A percentile compares a stretch with the other conserved stretches of the same genome.
Conservation (phyloP, 345 rosid genomes). For the Nasturtium officinale region DNA sequence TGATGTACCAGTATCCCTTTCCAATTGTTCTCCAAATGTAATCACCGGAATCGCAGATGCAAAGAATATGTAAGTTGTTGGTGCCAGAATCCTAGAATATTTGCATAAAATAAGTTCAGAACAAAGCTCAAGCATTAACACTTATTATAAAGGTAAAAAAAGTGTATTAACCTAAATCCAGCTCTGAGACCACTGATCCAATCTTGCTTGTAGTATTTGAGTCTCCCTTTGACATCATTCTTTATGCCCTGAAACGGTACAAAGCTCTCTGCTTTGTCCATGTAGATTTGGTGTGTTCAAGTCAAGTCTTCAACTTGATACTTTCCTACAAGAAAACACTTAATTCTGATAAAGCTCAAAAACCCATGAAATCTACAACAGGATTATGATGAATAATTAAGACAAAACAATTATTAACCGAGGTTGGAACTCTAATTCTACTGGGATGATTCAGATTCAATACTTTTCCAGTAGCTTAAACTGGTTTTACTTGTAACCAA, state of each 20-base stretch:
- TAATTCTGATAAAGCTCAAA: not conserved
- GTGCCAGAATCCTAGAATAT: constrained; percentile 75
- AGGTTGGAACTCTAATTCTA: not conserved
- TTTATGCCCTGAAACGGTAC: constrained; percentile 85
- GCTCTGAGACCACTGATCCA: constrained; percentile 85
- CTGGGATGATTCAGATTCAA: not conserved
- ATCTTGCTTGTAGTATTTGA: constrained; percentile 87
- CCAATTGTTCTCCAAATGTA: constrained; percentile 91
- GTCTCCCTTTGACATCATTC: constrained; percentile 76
- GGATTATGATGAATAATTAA: constrained; percentile 12
- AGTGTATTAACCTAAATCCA: constrained; percentile 66
- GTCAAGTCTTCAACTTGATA: constrained; percentile 17
- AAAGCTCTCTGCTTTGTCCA: constrained; percentile 76
- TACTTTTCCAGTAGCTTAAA: not conserved
- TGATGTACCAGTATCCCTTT: constrained; percentile 74
- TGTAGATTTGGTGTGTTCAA: constrained; percentile 38
- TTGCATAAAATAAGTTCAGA: not conserved
- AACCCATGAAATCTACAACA: constrained; percentile 13
- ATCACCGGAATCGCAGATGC: constrained; percentile 96
- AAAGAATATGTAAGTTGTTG: constrained; percentile 93
- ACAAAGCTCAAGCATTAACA: constrained; percentile 15
- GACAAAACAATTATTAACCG: not conserved
- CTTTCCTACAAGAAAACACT: constrained; percentile 24
- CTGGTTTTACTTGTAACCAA: too few species aligned
- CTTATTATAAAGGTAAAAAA: not conserved